Evolutionary conservation across 441 rosid species (phyloP).

Genomic region (Brassica balearica): DNA sequence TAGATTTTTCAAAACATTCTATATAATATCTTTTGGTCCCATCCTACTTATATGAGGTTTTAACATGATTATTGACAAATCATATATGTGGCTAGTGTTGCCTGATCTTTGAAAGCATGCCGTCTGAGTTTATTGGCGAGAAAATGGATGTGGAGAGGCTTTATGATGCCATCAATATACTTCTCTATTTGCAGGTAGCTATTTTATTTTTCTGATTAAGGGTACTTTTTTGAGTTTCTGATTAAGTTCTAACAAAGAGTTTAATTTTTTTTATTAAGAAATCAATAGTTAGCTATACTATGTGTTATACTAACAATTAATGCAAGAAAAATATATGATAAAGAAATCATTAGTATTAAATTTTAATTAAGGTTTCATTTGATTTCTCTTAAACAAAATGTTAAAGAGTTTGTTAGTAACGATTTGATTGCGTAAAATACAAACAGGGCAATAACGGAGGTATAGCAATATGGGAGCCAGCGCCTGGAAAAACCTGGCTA

Average conservation of each 20-base stretch:
- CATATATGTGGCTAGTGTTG: not conserved
- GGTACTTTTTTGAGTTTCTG: not conserved
- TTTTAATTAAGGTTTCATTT: not conserved
- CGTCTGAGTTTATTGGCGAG: constrained; percentile 24
- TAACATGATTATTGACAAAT: not conserved
- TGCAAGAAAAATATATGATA: not conserved
- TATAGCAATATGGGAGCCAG: constrained; percentile 37
- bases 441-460: constrained; percentile 39
- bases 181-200: constrained; percentile 30
- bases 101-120: constrained; percentile 13
- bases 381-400: constrained; percentile 1
- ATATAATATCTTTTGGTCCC: not conserved
- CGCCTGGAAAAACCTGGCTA: constrained; percentile 28
- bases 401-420: constrained; percentile 3
- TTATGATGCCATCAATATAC: constrained; percentile 39
- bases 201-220: not conserved
- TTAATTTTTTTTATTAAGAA: not conserved
- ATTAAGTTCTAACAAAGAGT: not conserved
- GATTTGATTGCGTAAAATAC: not conserved
- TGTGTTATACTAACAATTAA: not conserved
- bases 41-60: not conserved
- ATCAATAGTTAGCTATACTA: not conserved
- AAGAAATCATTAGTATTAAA: not conserved
- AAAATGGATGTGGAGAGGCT: constrained; percentile 32
- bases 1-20: not conserved